phyloP scores from a whole-genome alignment of 2,329 filamentous ascomycete genomes.

The Nemania serpens region DNA sequence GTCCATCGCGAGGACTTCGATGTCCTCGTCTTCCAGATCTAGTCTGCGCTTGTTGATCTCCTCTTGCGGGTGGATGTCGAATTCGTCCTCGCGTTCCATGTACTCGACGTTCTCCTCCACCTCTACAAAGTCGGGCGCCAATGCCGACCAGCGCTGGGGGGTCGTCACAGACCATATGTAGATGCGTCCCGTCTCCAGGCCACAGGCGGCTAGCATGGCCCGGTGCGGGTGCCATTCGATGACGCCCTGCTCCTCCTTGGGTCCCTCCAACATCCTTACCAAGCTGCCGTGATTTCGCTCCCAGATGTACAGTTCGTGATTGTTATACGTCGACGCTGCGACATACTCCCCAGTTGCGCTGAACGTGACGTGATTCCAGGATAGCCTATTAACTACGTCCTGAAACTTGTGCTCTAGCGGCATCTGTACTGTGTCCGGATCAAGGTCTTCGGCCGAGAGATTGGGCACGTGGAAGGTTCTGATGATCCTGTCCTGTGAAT shows the following conservation, averaged over 20 bases:
- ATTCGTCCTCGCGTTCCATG: slow-evolving; percentile 93
- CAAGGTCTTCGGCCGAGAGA: slow-evolving; percentile 67
- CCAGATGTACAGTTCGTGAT: slow-evolving; percentile 98
- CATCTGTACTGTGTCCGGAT: slow-evolving; percentile 83
- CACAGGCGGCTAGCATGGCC: slow-evolving; percentile 86
- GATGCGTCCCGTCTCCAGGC: slow-evolving; percentile 88
- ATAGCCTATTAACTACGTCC: slow-evolving; percentile 91
- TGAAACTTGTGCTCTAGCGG: slow-evolving; percentile 98
- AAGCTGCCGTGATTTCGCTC: slow-evolving; percentile 91
- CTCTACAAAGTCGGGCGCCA: slow-evolving; percentile 95
- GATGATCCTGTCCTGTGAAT: slow-evolving; percentile 93
- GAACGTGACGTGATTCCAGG: slow-evolving; percentile 97
- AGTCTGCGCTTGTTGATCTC: slow-evolving; percentile 90
- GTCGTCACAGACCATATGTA: slow-evolving; percentile 96
- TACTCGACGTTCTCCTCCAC: slow-evolving; percentile 99
- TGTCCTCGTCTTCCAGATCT: slow-evolving; percentile 89
- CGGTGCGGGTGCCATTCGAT: slow-evolving; percentile 96
- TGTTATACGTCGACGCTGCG: slow-evolving; percentile 95
- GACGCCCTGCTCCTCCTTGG: slow-evolving; percentile 93
- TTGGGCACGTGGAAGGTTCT: slow-evolving; percentile 90
- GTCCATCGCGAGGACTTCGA: slow-evolving; percentile 85
- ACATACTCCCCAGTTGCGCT: slow-evolving; percentile 95
- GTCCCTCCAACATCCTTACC: slow-evolving; percentile 95
- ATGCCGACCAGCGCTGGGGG: slow-evolving; percentile 94
- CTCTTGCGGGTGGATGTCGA: slow-evolving; percentile 94